Base-by-base conservation (phyloP, 2,329 filamentous ascomycete genomes). In the Neobulgaria alba region DNA sequence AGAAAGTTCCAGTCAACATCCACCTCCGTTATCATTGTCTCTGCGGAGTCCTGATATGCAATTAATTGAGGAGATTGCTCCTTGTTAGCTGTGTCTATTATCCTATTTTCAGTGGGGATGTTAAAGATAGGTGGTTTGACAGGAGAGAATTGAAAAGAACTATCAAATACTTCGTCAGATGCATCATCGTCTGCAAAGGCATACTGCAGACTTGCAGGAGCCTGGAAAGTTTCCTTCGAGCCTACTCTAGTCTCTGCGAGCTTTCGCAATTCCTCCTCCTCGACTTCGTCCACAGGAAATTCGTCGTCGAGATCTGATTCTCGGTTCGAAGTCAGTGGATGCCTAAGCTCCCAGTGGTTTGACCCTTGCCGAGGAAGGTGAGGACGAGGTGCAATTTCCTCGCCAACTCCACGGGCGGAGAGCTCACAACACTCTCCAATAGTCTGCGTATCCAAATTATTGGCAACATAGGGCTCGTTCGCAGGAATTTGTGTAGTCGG, bases 131-230 rank as follows among this genome's bases (percentile, higher is more conserved):
- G 31, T 14, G 38, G 33, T 8, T 47, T 51, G 12, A 42, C 50
- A 38, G 53, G 48, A 9, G 56, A 55, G 33, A 51, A 53, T 38
- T 57, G 51, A 38, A 57, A 51, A 47, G 41, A 45, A 19, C 43
- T 47, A 33, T 55, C 54, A 36, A 54, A 57, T 48, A 55, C 40
- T 45, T 54, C 51, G 29, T 36, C 41, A 31, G 43, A 42, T 5
- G 41, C 39, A 19, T 32, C 33, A 20, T 42, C 36, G 35, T 45
- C 40, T 14, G 37, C 39, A 19, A 39, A 43, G n/a, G 38, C 20
- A 29, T 43, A 37, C 10, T 46, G 36, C 36, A 52, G 7, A 38
- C 47, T 57, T 44, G 38, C 32, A 26, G 51, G 42, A 5, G 47
- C 37, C 29, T 48, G 35, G n/a, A 47, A 50, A 2, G 23, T 50